phyloP scores from a whole-genome alignment of 2,329 filamentous ascomycete species.

The Amauroascus niger region DNA sequence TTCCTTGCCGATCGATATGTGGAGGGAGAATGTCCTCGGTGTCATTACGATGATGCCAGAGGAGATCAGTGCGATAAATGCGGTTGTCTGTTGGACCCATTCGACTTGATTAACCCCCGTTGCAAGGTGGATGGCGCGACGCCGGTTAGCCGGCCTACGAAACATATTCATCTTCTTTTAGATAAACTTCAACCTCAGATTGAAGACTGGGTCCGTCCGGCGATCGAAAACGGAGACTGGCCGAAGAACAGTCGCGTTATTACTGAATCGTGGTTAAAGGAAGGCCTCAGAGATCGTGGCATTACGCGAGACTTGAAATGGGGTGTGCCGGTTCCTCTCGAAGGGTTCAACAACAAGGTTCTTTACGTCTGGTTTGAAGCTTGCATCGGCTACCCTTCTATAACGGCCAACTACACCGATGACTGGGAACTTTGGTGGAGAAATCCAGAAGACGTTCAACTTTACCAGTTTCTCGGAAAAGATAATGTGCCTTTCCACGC shows the following conservation, averaged over 20 bases:
- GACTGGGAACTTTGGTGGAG: constrained; percentile 87
- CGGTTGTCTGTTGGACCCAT: constrained; percentile 60
- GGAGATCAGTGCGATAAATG: constrained; percentile 70
- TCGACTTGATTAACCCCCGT: constrained; percentile 69
- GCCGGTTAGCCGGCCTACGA: constrained; percentile 70
- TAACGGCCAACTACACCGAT: constrained; percentile 70
- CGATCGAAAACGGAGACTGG: constrained; percentile 57
- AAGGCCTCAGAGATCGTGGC: constrained; percentile 66
- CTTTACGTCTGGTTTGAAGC: constrained; percentile 81
- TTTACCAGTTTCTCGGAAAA: constrained; percentile 87
- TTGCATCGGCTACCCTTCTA: constrained; percentile 77
- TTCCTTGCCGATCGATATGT: constrained; percentile 38
- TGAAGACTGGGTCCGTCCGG: constrained; percentile 64
- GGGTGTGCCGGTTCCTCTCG: constrained; percentile 51
- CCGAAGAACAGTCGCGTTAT: constrained; percentile 38
- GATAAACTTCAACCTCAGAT: constrained; percentile 73
- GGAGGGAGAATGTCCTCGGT: constrained; percentile 40
- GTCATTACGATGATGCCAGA: constrained; percentile 57
- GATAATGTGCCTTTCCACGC: constrained; percentile 71
- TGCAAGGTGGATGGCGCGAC: constrained; percentile 85
- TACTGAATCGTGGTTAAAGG: constrained; percentile 46
- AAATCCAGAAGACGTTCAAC: constrained; percentile 65
- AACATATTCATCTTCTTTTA: constrained; percentile 80
- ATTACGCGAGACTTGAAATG: constrained; percentile 82
- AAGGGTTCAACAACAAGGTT: constrained; percentile 58